Evolutionary conservation across 2,329 filamentous ascomycete genomes (phyloP).

Genomic region (Hymenoscyphus occultus): DNA sequence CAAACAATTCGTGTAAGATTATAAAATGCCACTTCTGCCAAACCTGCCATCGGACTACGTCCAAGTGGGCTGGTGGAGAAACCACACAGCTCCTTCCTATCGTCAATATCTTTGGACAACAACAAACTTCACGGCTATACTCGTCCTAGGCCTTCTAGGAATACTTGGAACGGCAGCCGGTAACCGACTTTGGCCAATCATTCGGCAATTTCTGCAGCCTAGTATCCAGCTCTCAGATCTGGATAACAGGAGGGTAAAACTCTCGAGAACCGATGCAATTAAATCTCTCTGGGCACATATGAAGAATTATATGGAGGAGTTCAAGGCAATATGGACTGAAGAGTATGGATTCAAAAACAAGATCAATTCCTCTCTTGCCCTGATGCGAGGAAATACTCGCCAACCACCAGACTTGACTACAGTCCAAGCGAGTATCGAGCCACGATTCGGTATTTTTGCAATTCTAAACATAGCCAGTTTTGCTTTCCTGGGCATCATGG

Average conservation of each 20-base stretch:
- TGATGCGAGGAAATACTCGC: neutral
- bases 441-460: neutral
- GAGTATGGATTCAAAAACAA: neutral
- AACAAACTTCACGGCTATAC: neutral
- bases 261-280: neutral
- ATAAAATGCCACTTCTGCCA: neutral
- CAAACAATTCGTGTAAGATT: neutral
- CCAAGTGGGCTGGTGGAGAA: neutral
- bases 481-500: neutral
- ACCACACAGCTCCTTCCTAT: neutral
- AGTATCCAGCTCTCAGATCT: neutral
- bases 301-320: neutral
- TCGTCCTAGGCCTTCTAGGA: neutral
- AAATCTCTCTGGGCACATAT: neutral
- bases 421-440: neutral
- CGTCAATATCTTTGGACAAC: neutral
- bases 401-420: neutral
- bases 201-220: neutral
- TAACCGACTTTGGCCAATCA: neutral
- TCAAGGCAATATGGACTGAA: neutral
- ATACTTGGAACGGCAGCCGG: neutral
- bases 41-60: neutral
- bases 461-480: neutral
- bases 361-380: neutral
- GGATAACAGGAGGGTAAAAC: neutral